Base-by-base conservation (phyloP, 768 basidiomycete genomes). In the Tricholomella constricta region DNA sequence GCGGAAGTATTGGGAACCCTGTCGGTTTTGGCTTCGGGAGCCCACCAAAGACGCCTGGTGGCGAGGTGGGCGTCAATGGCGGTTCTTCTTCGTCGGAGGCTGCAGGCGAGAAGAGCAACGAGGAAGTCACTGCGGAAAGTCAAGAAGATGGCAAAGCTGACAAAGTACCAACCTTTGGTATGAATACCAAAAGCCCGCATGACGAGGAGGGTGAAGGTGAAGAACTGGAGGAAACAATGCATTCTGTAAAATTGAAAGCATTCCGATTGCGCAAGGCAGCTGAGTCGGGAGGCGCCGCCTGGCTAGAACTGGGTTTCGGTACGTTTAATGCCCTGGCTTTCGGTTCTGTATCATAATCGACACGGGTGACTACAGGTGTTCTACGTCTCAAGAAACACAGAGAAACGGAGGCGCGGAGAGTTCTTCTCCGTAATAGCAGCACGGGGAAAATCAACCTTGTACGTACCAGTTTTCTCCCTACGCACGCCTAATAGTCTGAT, bases 141-240 rank as follows among this genome's bases (percentile, higher is more conserved):
- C 41, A 56, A 58, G 61, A 55, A 51, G 53, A 47, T 52, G 57
- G 37, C 37, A 58, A 57, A 34, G 62, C 62, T 6, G 67, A 59
- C 4, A 60, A 64, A 31, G 62, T 51, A 14, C 51, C 55, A 26
- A 65, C 61, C 41, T 65, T 63, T 44, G 65, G 54, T 26, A 27
- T 65, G n/a, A 45, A 60, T 12, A 48, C 51, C 10, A 65, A 52
- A n/a, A 68, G 70, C 49, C 70, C 70, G n/a, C 82, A 86, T 56
- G 88, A 89, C 57, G 74, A 74, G 48, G 88, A 89, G 54, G 89
- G 91, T 10, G 85, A 85, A 61, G 91, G 91, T 25, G 91, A 93
- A 69, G 88, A 93, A 64, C 78, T 86, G 35, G 91, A 93, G 62
- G 83, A 83, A 54, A 91, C 88, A 3, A 69, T 71, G 25, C 77